Evolutionary conservation across 805 yeast genomes (phyloP).

Genomic region (Cyberlindnera japonica): DNA sequence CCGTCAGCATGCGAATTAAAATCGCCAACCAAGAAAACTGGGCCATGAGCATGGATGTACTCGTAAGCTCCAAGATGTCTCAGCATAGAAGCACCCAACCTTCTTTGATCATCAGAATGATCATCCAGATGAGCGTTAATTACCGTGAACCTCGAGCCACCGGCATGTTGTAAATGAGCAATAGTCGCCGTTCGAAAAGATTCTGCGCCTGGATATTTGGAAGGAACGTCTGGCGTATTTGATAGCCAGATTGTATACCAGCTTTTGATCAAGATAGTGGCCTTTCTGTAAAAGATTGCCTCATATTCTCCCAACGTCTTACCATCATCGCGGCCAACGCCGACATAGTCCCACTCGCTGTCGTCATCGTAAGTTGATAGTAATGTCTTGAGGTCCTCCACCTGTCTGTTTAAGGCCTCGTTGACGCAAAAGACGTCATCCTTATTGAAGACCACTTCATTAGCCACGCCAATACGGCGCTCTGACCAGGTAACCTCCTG

Average conservation of each 20-base stretch:
- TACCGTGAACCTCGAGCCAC: conserved; percentile 28
- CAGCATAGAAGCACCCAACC: conserved; percentile 14
- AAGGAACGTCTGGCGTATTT: conserved; percentile 37
- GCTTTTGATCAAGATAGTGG: conserved; percentile 30
- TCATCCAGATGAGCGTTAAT: conserved; percentile 43
- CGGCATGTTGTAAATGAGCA: conserved; percentile 26
- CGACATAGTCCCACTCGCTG: conserved; percentile 32
- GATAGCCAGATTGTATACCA: conserved; percentile 42
- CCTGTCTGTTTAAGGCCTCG: conserved; percentile 38
- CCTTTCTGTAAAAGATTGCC: conserved; percentile 37
- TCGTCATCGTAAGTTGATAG: conserved; percentile 22
- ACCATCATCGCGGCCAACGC: conserved; percentile 47
- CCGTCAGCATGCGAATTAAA: conserved; percentile 33
- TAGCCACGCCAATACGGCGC: conserved; percentile 33
- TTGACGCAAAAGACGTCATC: conserved; percentile 36
- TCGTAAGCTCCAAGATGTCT: conserved; percentile 36
- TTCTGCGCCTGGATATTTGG: conserved; percentile 38
- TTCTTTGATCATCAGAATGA: conserved; percentile 30
- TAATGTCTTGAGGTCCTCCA: conserved; percentile 33
- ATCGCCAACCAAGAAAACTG: conserved; percentile 42
- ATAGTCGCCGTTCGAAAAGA: conserved; percentile 38
- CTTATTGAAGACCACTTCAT: conserved; percentile 33
- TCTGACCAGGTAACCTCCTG: conserved; percentile 34
- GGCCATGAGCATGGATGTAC: conserved; percentile 28
- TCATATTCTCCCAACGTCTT: conserved; percentile 38